These are phyloP conservation scores for Yarrowia alimentaria DNA, from an alignment of 805 yeast species.

Conservation along the genomic window DNA sequence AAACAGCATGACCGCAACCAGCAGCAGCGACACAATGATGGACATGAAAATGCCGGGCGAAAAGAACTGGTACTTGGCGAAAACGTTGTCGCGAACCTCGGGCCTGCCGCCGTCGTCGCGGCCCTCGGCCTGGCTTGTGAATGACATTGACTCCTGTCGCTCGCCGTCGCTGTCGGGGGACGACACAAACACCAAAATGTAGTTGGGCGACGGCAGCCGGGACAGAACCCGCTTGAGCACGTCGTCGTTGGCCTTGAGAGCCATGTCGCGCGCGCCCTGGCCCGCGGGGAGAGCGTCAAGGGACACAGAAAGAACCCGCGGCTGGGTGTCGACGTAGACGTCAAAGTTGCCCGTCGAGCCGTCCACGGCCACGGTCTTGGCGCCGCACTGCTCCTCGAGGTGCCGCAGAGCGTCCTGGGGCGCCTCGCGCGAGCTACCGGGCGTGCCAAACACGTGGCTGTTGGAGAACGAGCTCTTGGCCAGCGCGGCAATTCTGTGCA, in stretches of 20 bases:
- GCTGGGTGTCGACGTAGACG: constrained; percentile 59
- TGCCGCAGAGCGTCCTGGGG: constrained; percentile 33
- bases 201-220: constrained; percentile 39
- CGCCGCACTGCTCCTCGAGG: constrained; percentile 50
- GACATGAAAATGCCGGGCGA: constrained; percentile 80
- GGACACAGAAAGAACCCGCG: constrained; percentile 58
- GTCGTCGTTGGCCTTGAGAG: constrained; percentile 33
- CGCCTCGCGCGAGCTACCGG: constrained; percentile 31
- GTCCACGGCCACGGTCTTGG: constrained; percentile 45
- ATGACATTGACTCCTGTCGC: constrained; percentile 29
- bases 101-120: no score
- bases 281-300: constrained; percentile 48
- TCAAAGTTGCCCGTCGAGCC: constrained; percentile 46
- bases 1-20: constrained; percentile 54
- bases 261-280: constrained; percentile 19
- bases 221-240: constrained; percentile 37
- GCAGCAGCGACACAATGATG: constrained; percentile 59
- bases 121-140: no score
- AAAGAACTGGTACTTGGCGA: constrained; percentile 67
- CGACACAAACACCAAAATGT: constrained; percentile 40
- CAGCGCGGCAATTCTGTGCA: constrained; percentile 27
- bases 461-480: constrained; percentile 26
- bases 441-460: constrained; percentile 30
- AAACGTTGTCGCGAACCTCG: constrained; percentile 40
- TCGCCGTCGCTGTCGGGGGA: constrained; percentile 33